phyloP scores from a whole-genome alignment of 2,329 filamentous ascomycete species.

The Microdochium trichocladiopsis region DNA sequence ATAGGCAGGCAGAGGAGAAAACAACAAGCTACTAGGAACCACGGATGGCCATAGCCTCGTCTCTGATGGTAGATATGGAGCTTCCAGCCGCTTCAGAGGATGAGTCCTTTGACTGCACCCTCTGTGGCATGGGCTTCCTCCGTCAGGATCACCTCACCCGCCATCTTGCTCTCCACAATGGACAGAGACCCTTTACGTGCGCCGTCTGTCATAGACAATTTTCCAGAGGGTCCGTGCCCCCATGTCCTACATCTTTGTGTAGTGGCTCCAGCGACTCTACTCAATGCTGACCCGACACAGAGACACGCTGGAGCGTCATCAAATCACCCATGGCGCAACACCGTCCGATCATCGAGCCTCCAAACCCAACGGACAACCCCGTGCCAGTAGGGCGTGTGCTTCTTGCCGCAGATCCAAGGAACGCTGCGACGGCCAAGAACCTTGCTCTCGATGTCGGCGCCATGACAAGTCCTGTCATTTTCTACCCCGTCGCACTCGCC shows the following conservation, averaged over 20 bases:
- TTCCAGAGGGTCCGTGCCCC: not conserved
- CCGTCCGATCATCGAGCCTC: not conserved
- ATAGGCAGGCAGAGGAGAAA: not conserved
- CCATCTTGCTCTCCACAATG: not conserved
- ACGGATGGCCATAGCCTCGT: not conserved
- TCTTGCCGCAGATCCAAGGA: not conserved
- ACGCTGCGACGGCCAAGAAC: not conserved
- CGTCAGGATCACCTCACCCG: not conserved
- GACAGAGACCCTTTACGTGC: not conserved
- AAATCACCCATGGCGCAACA: not conserved
- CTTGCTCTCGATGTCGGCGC: not conserved
- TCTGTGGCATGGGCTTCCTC: not conserved
- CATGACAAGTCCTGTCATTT: not conserved
- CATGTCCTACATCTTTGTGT: too few species aligned
- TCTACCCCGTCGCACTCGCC: not conserved
- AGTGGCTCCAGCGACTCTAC: not conserved
- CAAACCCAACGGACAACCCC: not conserved
- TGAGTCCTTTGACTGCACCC: not conserved
- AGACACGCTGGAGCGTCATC: not conserved
- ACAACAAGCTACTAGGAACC: not conserved
- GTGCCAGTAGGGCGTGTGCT: not conserved
- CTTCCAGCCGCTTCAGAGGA: not conserved
- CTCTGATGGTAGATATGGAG: not conserved
- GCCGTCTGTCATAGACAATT: not conserved
- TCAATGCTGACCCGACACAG: not conserved